A percentile compares a stretch with the other conserved stretches of the same genome.
phyloP scores from a whole-genome alignment of 768 basidiomycete species.

The Phlebiopsis flavidoalba region DNA sequence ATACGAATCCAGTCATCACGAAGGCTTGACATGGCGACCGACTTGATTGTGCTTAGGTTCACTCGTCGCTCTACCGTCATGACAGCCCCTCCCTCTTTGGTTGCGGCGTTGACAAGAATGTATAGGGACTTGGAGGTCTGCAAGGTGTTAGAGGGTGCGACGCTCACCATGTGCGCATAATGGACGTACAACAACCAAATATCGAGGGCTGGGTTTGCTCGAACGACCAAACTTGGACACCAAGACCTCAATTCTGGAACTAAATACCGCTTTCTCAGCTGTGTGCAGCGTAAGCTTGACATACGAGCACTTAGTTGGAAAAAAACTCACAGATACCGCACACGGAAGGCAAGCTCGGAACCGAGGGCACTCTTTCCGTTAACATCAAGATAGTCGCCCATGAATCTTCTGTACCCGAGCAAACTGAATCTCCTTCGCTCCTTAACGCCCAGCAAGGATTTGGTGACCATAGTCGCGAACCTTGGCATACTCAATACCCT shows the following conservation, averaged over 20 bases:
- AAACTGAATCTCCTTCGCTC: slow-evolving; percentile 92
- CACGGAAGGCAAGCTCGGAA: slow-evolving; percentile 60
- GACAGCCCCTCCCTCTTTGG: slow-evolving; percentile 55
- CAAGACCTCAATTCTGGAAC: slow-evolving; percentile 72
- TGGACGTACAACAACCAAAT: slow-evolving; percentile 74
- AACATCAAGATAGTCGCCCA: slow-evolving; percentile 93
- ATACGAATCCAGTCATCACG: slow-evolving; percentile 94
- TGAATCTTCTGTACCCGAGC: slow-evolving; percentile 88
- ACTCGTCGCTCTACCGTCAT: slow-evolving; percentile 82
- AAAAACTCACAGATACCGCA: slow-evolving; percentile 64
- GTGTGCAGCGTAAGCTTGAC: slow-evolving; percentile 2
- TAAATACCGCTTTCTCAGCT: slow-evolving; percentile 83
- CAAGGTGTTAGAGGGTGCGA: not conserved
- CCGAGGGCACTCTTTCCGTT: slow-evolving; percentile 79
- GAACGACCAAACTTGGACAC: slow-evolving; percentile 84
- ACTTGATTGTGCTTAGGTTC: slow-evolving; percentile 81
- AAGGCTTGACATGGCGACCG: slow-evolving; percentile 81
- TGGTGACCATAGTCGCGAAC: slow-evolving; percentile 94
- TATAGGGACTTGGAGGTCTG: slow-evolving; percentile 86
- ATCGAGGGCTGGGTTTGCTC: slow-evolving; percentile 88
- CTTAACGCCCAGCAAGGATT: slow-evolving; percentile 83
- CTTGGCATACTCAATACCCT: slow-evolving; percentile 82
- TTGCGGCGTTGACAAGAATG: slow-evolving; percentile 52
- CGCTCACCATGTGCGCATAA: not conserved
- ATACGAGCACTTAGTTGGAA: not conserved